A percentile compares a stretch with the other conserved stretches of the same genome.
These are phyloP conservation scores for Serendipita vermifera DNA, from an alignment of 768 basidiomycete species.

Conservation along the genomic window DNA sequence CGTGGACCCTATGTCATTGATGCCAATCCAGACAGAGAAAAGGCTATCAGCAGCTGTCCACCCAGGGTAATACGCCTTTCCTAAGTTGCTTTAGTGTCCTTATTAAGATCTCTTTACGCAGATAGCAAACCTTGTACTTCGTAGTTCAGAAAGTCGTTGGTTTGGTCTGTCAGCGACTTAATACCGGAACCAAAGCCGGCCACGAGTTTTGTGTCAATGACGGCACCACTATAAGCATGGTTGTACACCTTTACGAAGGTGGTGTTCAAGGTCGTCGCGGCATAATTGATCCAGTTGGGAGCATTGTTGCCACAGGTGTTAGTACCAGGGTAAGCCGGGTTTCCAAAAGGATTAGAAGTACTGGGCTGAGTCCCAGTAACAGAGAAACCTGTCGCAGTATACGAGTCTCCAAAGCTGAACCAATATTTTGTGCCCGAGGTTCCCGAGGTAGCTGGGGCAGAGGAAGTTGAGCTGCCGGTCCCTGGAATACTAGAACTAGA, in stretches of 20 bases:
- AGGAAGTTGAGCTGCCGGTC: conserved; percentile 11
- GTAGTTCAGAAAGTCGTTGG: conserved; percentile 40
- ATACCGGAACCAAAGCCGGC: conserved; percentile 4
- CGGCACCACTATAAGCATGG: conserved; percentile 55
- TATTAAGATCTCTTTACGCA: no score
- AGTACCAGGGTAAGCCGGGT: conserved; percentile 40
- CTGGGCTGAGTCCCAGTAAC: conserved; percentile 29
- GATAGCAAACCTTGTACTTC: no score
- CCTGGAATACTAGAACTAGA: conserved; percentile 15
- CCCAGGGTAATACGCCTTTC: conserved; percentile 31
- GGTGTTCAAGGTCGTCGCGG: conserved; percentile 39
- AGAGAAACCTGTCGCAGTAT: background rate
- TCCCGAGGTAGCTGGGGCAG: conserved; percentile 15
- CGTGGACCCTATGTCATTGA: conserved; percentile 41
- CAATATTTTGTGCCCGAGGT: conserved; percentile 31
- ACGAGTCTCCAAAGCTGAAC: conserved; percentile 40
- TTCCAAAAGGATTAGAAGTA: conserved; percentile 38
- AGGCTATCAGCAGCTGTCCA: conserved; percentile 47
- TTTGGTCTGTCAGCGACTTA: conserved; percentile 43
- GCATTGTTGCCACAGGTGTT: conserved; percentile 40
- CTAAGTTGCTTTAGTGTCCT: no score
- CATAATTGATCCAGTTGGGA: conserved; percentile 48
- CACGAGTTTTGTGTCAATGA: conserved; percentile 40
- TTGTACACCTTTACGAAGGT: conserved; percentile 47
- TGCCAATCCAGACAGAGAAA: conserved; percentile 57